Conservation (phyloP, 768 basidiomycete genomes). For the Pleurotus cornucopiae region DNA sequence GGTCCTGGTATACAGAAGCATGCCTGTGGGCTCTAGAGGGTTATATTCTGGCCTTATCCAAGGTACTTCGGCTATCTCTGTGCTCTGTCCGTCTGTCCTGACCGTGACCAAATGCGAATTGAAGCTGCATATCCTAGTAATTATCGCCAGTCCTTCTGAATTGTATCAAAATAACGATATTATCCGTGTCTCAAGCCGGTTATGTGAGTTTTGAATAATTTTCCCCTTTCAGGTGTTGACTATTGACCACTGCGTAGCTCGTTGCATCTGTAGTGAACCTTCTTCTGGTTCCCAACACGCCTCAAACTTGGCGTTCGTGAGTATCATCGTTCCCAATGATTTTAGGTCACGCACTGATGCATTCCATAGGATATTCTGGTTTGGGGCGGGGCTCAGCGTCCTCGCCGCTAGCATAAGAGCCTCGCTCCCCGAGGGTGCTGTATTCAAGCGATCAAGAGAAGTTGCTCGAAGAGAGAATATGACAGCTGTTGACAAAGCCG, state of each 20-base stretch:
- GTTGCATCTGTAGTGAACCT: constrained; percentile 14
- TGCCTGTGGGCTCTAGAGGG: constrained; percentile 11
- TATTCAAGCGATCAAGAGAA: constrained; percentile 43
- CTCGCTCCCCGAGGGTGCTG: constrained; percentile 51
- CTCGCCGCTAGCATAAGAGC: constrained; percentile 51
- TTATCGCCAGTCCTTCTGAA: neutral
- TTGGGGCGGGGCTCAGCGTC: constrained; percentile 45
- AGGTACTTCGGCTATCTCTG: neutral
- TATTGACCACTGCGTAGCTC: constrained; percentile 4
- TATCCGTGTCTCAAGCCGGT: neutral
- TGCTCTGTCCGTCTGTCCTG: neutral
- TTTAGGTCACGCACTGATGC: neutral
- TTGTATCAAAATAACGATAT: neutral
- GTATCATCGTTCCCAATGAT: neutral
- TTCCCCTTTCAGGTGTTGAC: too few relatives aligned
- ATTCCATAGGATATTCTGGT: constrained; percentile 45
- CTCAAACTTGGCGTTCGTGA: constrained; percentile 14
- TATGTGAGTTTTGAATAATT: constrained; percentile 4
- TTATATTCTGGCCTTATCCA: constrained; percentile 15
- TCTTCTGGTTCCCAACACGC: constrained; percentile 14
- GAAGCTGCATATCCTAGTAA: constrained; percentile 12
- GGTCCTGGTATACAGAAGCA: neutral
- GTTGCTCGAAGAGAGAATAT: constrained; percentile 19
- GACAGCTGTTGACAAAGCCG: constrained; percentile 34
- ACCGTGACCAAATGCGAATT: neutral